These are phyloP conservation scores for Leccinum disarticulatum DNA, from an alignment of 768 basidiomycete species.

Conservation along the genomic window DNA sequence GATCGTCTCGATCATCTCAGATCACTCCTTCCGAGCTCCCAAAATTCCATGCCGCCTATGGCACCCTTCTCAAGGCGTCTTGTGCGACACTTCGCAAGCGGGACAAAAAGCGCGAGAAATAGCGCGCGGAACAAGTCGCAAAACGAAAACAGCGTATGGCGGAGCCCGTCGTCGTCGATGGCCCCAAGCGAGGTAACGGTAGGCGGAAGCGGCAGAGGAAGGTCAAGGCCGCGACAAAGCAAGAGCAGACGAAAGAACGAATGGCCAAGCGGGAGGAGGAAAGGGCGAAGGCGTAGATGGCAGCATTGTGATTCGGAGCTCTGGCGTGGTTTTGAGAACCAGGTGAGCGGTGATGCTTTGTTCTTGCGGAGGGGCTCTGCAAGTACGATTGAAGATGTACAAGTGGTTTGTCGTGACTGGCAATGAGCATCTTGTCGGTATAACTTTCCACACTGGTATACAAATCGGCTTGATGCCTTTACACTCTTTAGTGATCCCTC, in stretches of 20 bases:
- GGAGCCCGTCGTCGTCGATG: constrained; percentile 68
- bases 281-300: constrained; percentile 22
- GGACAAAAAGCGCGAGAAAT: constrained; percentile 92
- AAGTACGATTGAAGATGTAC: not conserved
- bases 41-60: constrained; percentile 74
- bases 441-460: not conserved
- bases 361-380: not conserved
- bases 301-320: not conserved
- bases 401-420: not conserved
- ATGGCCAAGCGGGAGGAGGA: constrained; percentile 57
- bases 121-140: constrained; percentile 62
- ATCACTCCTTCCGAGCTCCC: constrained; percentile 59
- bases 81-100: constrained; percentile 84
- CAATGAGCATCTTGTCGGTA: not conserved
- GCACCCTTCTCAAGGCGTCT: constrained; percentile 73
- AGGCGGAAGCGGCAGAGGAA: constrained; percentile 69
- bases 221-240: constrained; percentile 65
- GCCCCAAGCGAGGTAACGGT: constrained; percentile 73
- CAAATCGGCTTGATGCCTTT: not conserved
- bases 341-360: not conserved
- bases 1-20: constrained; percentile 32
- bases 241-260: constrained; percentile 67
- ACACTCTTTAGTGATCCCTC: not conserved
- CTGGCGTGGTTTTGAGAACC: not conserved
- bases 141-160: constrained; percentile 74